Evolutionary conservation across 768 basidiomycete genomes (phyloP), one percentile per base, ranked within the genome.

Genomic region (Tulasnella sp.): DNA sequence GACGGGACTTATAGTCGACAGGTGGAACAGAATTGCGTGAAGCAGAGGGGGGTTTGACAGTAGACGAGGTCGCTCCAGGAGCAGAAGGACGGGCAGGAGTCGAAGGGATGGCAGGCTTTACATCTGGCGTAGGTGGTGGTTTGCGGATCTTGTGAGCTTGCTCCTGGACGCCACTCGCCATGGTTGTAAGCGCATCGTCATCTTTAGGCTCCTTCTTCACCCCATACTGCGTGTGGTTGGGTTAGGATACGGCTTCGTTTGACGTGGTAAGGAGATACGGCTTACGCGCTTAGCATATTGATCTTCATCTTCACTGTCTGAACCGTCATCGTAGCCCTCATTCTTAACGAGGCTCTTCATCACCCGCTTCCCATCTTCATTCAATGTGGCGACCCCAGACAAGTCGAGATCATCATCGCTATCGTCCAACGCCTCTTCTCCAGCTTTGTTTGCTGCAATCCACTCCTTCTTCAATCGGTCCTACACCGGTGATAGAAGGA

Each of bases 321-420:
- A 67, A 29, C 82, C 85, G 15, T 91, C 89, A 67, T 91, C 90
- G 5, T 76, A 84, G 8, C 79, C 38, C 11, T 61, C 82, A 56
- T 85, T 85, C 69, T 90, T 88, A 71, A 94, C 84, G 67, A 97
- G 81, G 19, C 93, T 77, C 72, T 93, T 94, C 73, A 89, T 85
- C 75, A 93, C 82, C 2, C 80, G 80, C 71, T 86, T 86, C 15
- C 81, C 85, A 34, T 88, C 85, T 62, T 82, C 84, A 45, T 80
- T 82, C 41, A 81, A 65, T 48, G 62, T 62, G 32, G 84, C 85
- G 27, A 85, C 85, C 15, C 34, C 34, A 5, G 34, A 38, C 34
- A 59, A 48, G 17, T 59, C 58, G 44, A 79, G 79, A 9, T 68
- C 72, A 27, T 90, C 88, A 4, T 88, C 86, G 1, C 83, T 82